phyloP scores from a whole-genome alignment of 331 rosid genomes.

The Quercus lobata region DNA sequence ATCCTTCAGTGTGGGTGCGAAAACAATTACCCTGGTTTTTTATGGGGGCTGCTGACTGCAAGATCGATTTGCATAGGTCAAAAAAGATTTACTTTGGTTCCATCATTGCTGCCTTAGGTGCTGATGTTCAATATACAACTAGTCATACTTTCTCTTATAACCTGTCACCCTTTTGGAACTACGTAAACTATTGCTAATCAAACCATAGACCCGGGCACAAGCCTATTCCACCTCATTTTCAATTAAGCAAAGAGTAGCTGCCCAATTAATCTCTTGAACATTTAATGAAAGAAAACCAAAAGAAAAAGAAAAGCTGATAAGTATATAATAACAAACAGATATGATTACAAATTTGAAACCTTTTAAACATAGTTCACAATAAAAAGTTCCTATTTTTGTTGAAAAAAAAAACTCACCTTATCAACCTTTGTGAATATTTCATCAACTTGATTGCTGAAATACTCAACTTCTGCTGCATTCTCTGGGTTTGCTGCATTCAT shows the following conservation, averaged over 20 bases:
- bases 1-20: too few species aligned
- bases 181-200: not conserved
- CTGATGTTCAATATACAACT: not conserved
- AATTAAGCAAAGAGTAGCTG: not conserved
- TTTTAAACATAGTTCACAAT: not conserved
- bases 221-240: not conserved
- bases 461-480: conserved; percentile 23
- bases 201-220: not conserved
- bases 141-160: not conserved
- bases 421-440: conserved; percentile 30
- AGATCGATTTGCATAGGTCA: too few species aligned
- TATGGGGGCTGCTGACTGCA: too few species aligned
- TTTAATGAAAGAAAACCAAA: not conserved
- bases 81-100: too few species aligned
- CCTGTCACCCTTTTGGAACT: not conserved
- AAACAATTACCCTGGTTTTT: too few species aligned
- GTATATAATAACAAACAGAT: not conserved
- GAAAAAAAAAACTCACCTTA: conserved; percentile 20
- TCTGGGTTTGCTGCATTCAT: conserved; percentile 19
- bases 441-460: conserved; percentile 7
- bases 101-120: not conserved
- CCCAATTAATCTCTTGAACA: not conserved
- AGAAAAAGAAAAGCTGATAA: not conserved
- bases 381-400: not conserved
- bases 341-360: not conserved